phyloP scores from a whole-genome alignment of 2,329 filamentous ascomycete species.

The Alternaria sp. region DNA sequence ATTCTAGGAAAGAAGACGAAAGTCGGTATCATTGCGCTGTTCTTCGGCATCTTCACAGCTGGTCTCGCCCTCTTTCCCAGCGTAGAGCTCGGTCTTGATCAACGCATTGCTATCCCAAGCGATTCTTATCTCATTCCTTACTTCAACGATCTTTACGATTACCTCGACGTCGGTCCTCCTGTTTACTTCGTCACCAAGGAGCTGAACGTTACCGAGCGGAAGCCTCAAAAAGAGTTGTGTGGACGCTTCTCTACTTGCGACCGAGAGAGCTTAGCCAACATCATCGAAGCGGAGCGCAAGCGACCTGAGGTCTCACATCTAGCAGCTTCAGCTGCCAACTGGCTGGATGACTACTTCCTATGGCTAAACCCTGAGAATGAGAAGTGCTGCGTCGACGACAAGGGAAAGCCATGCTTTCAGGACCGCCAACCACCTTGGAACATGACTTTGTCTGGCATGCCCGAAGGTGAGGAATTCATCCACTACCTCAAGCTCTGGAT shows the following conservation, averaged over 20 bases:
- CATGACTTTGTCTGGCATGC: slow-evolving; percentile 88
- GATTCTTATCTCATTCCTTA: slow-evolving; percentile 95
- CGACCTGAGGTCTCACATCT: slow-evolving; percentile 88
- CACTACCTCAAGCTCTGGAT: slow-evolving; percentile 87
- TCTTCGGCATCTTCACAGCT: slow-evolving; percentile 86
- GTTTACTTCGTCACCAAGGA: slow-evolving; percentile 93
- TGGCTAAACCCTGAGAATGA: slow-evolving; percentile 87
- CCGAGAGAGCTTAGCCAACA: slow-evolving; percentile 81
- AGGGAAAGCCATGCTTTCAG: slow-evolving; percentile 77
- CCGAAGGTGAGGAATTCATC: slow-evolving; percentile 89
- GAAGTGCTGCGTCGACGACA: slow-evolving; percentile 72
- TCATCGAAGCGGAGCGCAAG: slow-evolving; percentile 94
- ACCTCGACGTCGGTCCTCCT: slow-evolving; percentile 89
- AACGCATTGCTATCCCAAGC: slow-evolving; percentile 91
- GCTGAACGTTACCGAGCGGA: slow-evolving; percentile 77
- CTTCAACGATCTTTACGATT: slow-evolving; percentile 94
- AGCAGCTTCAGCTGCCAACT: slow-evolving; percentile 86
- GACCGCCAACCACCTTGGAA: slow-evolving; percentile 85
- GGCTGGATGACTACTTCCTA: slow-evolving; percentile 95
- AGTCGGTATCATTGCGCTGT: slow-evolving; percentile 76
- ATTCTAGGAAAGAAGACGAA: slow-evolving; percentile 85
- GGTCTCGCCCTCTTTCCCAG: slow-evolving; percentile 84
- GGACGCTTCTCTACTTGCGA: slow-evolving; percentile 91
- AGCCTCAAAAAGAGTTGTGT: slow-evolving; percentile 85
- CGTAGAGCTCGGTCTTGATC: slow-evolving; percentile 87